Percentiles rank a stretch among this genome's conserved stretches.
phyloP scores from a whole-genome alignment of 2,329 filamentous ascomycete species.

The Parafenestella ontariensis region DNA sequence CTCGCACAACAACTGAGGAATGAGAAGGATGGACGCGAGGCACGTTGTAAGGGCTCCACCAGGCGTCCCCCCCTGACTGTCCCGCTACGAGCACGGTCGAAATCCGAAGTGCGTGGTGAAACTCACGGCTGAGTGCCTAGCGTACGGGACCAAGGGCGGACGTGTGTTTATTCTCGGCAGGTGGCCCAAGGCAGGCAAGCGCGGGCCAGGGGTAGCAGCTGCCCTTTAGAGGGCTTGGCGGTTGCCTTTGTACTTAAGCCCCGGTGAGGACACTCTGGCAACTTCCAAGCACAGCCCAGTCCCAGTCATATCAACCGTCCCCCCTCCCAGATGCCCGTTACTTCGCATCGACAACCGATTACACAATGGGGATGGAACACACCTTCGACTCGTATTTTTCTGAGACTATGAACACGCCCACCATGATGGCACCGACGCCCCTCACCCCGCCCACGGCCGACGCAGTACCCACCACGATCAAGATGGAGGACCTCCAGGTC shows the following conservation, averaged over 20 bases:
- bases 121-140: conserved; percentile 33
- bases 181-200: conserved; percentile 13
- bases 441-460: conserved; percentile 33
- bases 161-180: conserved; percentile 6
- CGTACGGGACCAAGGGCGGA: conserved; percentile 23
- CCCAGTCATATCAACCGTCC: conserved; percentile 19
- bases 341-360: conserved; percentile 35
- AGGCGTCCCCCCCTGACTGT: conserved; percentile 26
- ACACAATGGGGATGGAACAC: conserved; percentile 39
- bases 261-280: conserved; percentile 41
- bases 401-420: conserved; percentile 32
- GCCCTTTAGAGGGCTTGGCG: conserved; percentile 17
- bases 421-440: conserved; percentile 32
- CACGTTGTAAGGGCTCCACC: conserved; percentile 18
- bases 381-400: conserved; percentile 28
- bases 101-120: conserved; percentile 31
- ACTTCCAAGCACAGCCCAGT: conserved; percentile 35
- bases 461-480: conserved; percentile 46
- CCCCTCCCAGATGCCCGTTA: conserved; percentile 41
- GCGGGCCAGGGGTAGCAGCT: conserved; percentile 25
- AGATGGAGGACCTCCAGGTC: conserved; percentile 51
- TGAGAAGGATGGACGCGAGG: conserved; percentile 17
- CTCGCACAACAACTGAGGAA: neutral
- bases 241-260: conserved; percentile 45
- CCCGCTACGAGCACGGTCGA: conserved; percentile 20